Conservation (phyloP, 2,329 filamentous ascomycete genomes). For the Sporothrix phasma region DNA sequence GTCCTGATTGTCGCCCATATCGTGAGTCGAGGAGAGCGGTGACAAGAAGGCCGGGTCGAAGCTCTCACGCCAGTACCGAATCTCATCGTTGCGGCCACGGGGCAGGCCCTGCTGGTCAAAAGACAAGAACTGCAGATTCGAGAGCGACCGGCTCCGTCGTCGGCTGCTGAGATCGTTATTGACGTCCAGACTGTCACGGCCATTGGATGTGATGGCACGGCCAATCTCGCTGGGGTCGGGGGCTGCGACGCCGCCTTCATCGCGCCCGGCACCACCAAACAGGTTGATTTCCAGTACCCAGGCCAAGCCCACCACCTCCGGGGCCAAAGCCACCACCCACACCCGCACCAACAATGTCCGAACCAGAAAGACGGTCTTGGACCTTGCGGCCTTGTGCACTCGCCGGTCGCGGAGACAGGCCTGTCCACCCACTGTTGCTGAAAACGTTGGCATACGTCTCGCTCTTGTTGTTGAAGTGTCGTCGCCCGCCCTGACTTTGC, state of each 20-base stretch:
- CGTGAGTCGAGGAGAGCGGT: conserved; percentile 35
- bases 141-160: conserved; percentile 50
- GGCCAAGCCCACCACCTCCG: not conserved
- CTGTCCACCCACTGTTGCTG: conserved; percentile 35
- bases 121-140: conserved; percentile 38
- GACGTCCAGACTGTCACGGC: conserved; percentile 15
- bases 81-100: conserved; percentile 52
- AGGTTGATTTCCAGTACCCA: not conserved
- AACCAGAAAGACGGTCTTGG: conserved; percentile 22
- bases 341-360: not conserved
- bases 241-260: not conserved
- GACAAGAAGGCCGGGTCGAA: conserved; percentile 43
- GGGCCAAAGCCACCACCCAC: not conserved
- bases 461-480: conserved; percentile 22
- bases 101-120: conserved; percentile 26
- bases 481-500: conserved; percentile 17
- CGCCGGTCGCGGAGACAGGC: conserved; percentile 51
- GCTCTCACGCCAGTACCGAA: conserved; percentile 54
- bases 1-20: conserved; percentile 18
- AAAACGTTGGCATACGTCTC: conserved; percentile 20
- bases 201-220: conserved; percentile 51
- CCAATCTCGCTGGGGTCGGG: conserved; percentile 42
- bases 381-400: conserved; percentile 46
- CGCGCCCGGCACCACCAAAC: not conserved
- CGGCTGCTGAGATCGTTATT: conserved; percentile 30